Evolutionary conservation across 495 filamentous ascomycete genomes (phyloP).

Genomic region (Annulohypoxylon bovei): DNA sequence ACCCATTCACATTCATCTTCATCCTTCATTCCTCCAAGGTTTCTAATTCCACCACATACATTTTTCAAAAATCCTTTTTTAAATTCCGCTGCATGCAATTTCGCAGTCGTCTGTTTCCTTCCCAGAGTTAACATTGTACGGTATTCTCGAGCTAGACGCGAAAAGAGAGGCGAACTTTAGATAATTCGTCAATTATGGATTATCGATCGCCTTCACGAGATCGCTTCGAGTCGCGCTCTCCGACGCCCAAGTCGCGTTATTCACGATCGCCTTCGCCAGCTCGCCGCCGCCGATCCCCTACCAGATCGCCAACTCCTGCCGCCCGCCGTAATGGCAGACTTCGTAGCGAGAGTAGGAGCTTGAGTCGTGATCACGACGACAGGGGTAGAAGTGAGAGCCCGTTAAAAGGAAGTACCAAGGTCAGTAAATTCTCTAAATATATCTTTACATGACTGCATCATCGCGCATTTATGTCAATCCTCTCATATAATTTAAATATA

Average conservation of each 20-base stretch:
- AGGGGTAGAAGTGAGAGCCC: conserved; percentile 52
- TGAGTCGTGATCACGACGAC: conserved; percentile 42
- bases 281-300: conserved; percentile 46
- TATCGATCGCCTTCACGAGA: conserved; percentile 45
- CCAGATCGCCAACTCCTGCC: conserved; percentile 37
- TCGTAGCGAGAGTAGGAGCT: conserved; percentile 41
- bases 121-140: background rate
- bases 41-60: background rate
- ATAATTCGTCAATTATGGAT: conserved; percentile 36
- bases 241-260: conserved; percentile 46
- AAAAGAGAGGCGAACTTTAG: background rate
- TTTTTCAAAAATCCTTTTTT: too few species aligned
- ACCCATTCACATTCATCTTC: too few species aligned
- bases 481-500: background rate
- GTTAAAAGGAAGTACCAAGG: conserved; percentile 49
- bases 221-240: conserved; percentile 44
- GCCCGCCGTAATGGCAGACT: conserved; percentile 47
- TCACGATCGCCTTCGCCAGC: conserved; percentile 47
- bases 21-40: background rate
- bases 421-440: conserved; percentile 39
- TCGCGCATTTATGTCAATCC: background rate
- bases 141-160: background rate
- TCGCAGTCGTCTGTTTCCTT: background rate
- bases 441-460: background rate
- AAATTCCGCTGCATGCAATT: background rate